Conservation (phyloP, 2,329 filamentous ascomycete genomes). For the Cladosporium halotolerans region DNA sequence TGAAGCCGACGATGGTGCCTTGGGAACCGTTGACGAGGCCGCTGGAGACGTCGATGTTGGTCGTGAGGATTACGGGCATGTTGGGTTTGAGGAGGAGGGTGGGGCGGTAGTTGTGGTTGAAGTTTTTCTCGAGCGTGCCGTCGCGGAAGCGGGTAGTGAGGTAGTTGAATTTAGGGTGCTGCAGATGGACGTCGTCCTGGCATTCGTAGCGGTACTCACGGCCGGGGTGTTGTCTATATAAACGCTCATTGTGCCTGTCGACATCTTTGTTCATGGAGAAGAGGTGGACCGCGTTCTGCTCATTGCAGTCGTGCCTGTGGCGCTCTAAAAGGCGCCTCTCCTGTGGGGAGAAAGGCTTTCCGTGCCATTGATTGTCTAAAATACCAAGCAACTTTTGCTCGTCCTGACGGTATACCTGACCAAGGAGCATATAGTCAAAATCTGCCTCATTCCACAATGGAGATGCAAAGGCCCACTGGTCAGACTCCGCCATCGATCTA, state of each 20-base stretch:
- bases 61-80: slow-evolving; percentile 48
- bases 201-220: slow-evolving; percentile 11
- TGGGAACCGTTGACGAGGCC: slow-evolving; percentile 44
- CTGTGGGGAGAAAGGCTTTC: not conserved
- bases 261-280: not conserved
- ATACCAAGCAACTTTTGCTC: not conserved
- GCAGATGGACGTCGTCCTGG: slow-evolving; percentile 12
- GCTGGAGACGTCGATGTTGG: slow-evolving; percentile 40
- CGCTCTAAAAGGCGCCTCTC: not conserved
- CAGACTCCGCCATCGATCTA: not conserved
- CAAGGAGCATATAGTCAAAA: slow-evolving; percentile 50
- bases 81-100: slow-evolving; percentile 44
- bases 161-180: slow-evolving; percentile 3
- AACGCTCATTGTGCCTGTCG: not conserved
- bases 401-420: slow-evolving; percentile 34
- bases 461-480: slow-evolving; percentile 53
- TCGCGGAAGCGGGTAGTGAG: not conserved
- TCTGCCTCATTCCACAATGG: slow-evolving; percentile 49
- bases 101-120: slow-evolving; percentile 42
- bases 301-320: not conserved
- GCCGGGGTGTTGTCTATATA: not conserved
- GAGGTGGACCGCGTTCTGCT: not conserved
- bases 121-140: not conserved
- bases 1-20: slow-evolving; percentile 38
- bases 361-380: not conserved